Evolutionary conservation across 768 basidiomycete genomes (phyloP).

Genomic region (Lactarius tabidus): DNA sequence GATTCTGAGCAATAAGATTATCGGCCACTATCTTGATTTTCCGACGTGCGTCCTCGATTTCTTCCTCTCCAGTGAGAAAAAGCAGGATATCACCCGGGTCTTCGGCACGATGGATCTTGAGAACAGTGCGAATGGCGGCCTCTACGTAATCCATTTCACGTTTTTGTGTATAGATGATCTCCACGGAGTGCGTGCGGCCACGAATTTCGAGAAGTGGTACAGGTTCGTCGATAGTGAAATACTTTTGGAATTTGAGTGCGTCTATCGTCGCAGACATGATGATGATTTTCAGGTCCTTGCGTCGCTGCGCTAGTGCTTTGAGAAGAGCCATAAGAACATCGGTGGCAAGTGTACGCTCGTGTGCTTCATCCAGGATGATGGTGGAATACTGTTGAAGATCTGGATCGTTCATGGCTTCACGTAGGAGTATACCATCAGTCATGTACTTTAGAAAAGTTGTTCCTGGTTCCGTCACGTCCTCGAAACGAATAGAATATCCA

Average conservation of each 20-base stretch:
- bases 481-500: conserved; percentile 97
- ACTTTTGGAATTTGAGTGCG: conserved; percentile 93
- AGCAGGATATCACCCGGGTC: conserved; percentile 88
- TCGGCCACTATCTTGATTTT: conserved; percentile 92
- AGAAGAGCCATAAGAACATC: conserved; percentile 98
- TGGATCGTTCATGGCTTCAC: conserved; percentile 97
- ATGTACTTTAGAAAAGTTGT: conserved; percentile 98
- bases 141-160: conserved; percentile 96
- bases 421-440: conserved; percentile 99
- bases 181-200: conserved; percentile 91
- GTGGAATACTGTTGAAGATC: conserved; percentile 87
- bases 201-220: conserved; percentile 89
- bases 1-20: conserved; percentile 66
- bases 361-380: conserved; percentile 97
- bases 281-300: conserved; percentile 91
- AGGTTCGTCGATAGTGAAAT: conserved; percentile 56
- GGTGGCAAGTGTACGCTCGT: conserved; percentile 95
- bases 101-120: conserved; percentile 97
- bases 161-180: conserved; percentile 90
- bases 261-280: conserved; percentile 99
- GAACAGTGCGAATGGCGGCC: conserved; percentile 90
- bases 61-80: conserved; percentile 97
- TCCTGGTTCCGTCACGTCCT: conserved; percentile 88
- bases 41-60: conserved; percentile 93
- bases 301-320: conserved; percentile 74